A percentile compares a stretch with the other conserved stretches of the same genome.
Evolutionary conservation across 768 basidiomycete species (phyloP).

Genomic region (Lentinus tigrinus): DNA sequence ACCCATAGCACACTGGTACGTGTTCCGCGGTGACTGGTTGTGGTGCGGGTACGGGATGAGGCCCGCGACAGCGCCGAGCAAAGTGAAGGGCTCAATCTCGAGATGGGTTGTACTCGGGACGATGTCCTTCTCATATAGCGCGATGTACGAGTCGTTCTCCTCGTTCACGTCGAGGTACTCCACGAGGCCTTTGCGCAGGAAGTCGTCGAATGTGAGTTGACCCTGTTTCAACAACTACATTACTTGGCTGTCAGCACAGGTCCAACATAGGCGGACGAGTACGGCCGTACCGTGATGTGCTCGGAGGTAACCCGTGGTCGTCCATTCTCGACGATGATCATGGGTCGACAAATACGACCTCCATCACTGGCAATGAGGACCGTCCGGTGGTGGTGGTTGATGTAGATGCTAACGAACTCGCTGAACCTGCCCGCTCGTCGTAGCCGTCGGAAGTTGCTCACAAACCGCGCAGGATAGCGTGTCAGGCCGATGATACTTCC

Average conservation of each 20-base stretch:
- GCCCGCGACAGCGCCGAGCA: conserved; percentile 96
- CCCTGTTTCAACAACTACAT: conserved; percentile 76
- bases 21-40: conserved; percentile 98
- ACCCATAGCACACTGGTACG: conserved; percentile 99
- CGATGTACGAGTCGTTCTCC: conserved; percentile 96
- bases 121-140: conserved; percentile 89
- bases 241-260: background rate
- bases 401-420: conserved; percentile 96
- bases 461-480: conserved; percentile 80
- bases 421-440: conserved; percentile 89
- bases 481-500: conserved; percentile 95
- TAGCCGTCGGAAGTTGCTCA: conserved; percentile 86
- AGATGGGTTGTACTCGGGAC: conserved; percentile 85
- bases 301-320: conserved; percentile 72
- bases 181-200: conserved; percentile 86
- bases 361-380: conserved; percentile 98
- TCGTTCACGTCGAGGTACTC: conserved; percentile 99
- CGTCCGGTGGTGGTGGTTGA: conserved; percentile 91
- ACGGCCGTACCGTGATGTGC: conserved; percentile 66
- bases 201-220: conserved; percentile 86
- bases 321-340: conserved; percentile 91
- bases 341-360: conserved; percentile 95
- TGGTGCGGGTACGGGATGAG: conserved; percentile 99
- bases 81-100: conserved; percentile 97
- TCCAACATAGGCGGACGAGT: background rate